Evolutionary conservation across 208 protist genomes (phyloP).

Genomic region (Tritrichomonas musculus): DNA sequence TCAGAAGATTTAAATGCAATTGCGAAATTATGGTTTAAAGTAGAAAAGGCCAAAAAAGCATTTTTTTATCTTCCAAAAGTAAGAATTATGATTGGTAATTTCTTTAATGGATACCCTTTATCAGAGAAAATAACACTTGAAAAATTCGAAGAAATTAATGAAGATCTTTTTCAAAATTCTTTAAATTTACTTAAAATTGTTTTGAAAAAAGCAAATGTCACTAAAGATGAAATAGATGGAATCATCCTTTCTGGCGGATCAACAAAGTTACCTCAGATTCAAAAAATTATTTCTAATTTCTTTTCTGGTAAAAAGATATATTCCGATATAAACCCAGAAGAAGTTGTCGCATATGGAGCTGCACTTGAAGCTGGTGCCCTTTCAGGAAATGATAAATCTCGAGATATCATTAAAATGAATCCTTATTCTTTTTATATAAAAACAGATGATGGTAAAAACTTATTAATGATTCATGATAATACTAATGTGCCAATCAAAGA

Average conservation of each 20-base stretch:
- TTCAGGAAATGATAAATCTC: no score
- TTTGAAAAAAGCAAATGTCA: slow-evolving; percentile 37
- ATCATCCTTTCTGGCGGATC: slow-evolving; percentile 85
- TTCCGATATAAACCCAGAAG: no score
- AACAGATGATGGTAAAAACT: no score
- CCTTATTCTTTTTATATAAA: no score
- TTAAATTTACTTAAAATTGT: slow-evolving; percentile 67
- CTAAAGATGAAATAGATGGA: slow-evolving; percentile 77
- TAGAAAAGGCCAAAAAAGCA: slow-evolving; percentile 87
- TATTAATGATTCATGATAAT: no score
- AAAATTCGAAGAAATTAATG: slow-evolving; percentile 74
- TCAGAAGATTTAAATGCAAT: slow-evolving; percentile 78
- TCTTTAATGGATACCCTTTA: slow-evolving; percentile 41
- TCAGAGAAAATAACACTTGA: slow-evolving; percentile 65
- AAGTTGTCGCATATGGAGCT: no score
- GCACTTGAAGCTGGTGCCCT: no score
- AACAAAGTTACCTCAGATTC: slow-evolving; percentile 85
- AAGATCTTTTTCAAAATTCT: slow-evolving; percentile 69
- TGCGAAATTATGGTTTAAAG: slow-evolving; percentile 81
- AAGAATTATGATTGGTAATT: slow-evolving; percentile 48
- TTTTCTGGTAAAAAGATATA: no score
- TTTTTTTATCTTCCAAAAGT: slow-evolving; percentile 71
- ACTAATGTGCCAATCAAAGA: no score
- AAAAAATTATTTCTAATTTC: slow-evolving; percentile 53
- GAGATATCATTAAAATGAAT: no score